Percentiles rank a stretch among this genome's conserved stretches.
phyloP scores from a whole-genome alignment of 306 rosid genomes.

The Alnus rubra region DNA sequence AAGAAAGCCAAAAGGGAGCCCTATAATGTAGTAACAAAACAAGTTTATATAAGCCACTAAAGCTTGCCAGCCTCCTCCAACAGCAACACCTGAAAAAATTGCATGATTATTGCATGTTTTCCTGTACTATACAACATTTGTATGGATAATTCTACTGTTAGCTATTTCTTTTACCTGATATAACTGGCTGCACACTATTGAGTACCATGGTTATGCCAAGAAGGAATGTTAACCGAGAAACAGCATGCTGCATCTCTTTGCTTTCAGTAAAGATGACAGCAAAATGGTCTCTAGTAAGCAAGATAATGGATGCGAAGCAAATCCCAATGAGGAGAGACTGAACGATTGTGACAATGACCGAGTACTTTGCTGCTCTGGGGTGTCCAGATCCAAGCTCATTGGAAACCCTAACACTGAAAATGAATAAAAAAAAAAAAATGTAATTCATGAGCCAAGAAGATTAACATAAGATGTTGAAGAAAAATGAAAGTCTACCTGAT shows the following conservation, averaged over 20 bases:
- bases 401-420: constrained; percentile 78
- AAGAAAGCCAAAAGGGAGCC: constrained; percentile 84
- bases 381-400: constrained; percentile 94
- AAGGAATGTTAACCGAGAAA: constrained; percentile 74
- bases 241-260: constrained; percentile 76
- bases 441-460: background rate
- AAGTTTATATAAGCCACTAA: constrained; percentile 88
- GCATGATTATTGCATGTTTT: background rate
- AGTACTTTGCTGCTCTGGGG: constrained; percentile 84
- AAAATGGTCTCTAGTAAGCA: constrained; percentile 63
- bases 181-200: constrained; percentile 88
- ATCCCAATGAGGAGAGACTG: constrained; percentile 75
- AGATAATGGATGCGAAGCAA: constrained; percentile 44
- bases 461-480: background rate
- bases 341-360: constrained; percentile 49
- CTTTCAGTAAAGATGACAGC: constrained; percentile 73
- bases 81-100: constrained; percentile 77
- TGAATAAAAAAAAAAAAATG: background rate
- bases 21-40: constrained; percentile 74
- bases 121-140: background rate
- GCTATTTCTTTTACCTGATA: constrained; percentile 56
- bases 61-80: constrained; percentile 99
- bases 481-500: constrained; percentile 53
- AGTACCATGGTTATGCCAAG: constrained; percentile 85
- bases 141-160: background rate